phyloP scores from a whole-genome alignment of 129 eudicot genomes.

The Escallonia rubra region DNA sequence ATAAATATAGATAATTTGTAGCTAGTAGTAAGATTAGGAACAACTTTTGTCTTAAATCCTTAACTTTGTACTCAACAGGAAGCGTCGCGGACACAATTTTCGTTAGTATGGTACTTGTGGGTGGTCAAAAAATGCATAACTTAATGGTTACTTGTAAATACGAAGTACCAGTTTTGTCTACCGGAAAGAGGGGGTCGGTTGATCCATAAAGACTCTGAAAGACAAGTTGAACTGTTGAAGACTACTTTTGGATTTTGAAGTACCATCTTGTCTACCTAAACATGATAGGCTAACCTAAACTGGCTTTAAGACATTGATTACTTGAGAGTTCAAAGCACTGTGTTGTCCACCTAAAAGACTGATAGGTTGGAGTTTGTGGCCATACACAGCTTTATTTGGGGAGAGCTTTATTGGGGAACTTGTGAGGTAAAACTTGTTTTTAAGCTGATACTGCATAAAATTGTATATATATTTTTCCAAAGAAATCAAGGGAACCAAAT shows the following conservation, averaged over 20 bases:
- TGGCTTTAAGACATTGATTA: too few species aligned
- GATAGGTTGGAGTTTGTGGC: neutral
- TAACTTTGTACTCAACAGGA: neutral
- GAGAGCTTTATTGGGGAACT: neutral
- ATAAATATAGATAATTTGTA: too few species aligned
- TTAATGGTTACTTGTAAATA: neutral
- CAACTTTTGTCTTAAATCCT: neutral
- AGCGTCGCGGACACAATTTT: neutral
- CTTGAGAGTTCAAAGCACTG: too few species aligned
- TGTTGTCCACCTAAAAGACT: neutral
- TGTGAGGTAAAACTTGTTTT: neutral
- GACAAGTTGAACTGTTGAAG: neutral
- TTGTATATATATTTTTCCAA: neutral
- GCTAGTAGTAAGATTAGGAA: neutral
- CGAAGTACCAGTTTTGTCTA: neutral
- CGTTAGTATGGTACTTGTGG: too few species aligned
- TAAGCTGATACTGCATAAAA: neutral
- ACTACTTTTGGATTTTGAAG: too few species aligned
- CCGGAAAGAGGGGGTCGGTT: neutral
- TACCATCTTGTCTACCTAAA: too few species aligned
- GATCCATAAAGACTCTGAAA: neutral
- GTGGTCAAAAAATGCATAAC: neutral
- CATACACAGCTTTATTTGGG: neutral
- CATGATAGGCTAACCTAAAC: too few species aligned
- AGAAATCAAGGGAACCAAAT: neutral